Conservation (phyloP, 306 rosid species). For the Delonix regia region DNA sequence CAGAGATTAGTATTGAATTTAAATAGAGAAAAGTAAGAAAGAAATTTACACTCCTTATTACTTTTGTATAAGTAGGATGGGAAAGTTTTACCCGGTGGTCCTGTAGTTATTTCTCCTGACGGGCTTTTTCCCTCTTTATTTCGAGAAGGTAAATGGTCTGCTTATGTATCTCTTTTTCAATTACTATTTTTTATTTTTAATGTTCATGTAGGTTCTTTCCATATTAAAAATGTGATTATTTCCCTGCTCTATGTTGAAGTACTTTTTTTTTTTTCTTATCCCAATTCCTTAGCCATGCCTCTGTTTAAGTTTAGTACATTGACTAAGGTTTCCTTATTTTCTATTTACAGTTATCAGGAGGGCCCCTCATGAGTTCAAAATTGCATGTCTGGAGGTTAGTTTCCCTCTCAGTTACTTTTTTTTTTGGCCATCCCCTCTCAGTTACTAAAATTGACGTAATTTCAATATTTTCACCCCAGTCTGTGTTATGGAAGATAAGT, state of each 20-base stretch:
- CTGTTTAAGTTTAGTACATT: not conserved
- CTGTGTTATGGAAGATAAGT: conserved; percentile 29
- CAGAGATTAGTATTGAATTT: conserved; percentile 30
- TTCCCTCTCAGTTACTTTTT: conserved; percentile 24
- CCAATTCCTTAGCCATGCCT: not conserved
- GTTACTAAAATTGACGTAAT: conserved; percentile 16
- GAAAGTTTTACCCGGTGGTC: conserved; percentile 91
- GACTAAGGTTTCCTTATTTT: conserved; percentile 30
- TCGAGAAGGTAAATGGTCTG: conserved; percentile 77
- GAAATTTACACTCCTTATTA: conserved; percentile 22
- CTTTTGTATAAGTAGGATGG: conserved; percentile 68
- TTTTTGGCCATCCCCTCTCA: too few relatives aligned
- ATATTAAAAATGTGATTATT: not conserved
- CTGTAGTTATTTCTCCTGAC: conserved; percentile 96
- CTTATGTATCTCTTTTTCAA: conserved; percentile 17
- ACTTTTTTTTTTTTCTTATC: not conserved
- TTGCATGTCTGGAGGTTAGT: conserved; percentile 91
- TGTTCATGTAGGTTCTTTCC: not conserved
- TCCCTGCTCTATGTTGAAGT: not conserved
- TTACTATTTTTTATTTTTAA: not conserved
- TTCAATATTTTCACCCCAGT: conserved; percentile 21
- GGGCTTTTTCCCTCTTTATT: conserved; percentile 95
- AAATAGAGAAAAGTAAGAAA: conserved; percentile 21
- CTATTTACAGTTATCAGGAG: conserved; percentile 79
- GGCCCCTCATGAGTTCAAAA: conserved; percentile 98